Evolutionary conservation across 2,329 filamentous ascomycete species (phyloP), one percentile per base, ranked within the genome.

Genomic region (Colletotrichum sp.): DNA sequence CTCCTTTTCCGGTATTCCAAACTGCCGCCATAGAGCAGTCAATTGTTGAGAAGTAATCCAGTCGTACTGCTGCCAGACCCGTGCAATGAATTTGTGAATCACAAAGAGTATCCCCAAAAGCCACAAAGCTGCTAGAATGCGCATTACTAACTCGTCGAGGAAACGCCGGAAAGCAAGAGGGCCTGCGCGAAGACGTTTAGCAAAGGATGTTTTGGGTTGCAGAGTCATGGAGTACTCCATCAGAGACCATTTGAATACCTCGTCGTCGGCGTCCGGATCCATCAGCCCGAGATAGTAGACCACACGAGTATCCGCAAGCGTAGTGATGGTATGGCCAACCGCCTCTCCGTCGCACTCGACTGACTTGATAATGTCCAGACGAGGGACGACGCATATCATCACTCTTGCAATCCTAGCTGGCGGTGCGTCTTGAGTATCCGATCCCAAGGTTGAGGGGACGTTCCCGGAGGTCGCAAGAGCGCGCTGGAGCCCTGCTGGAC

Each of bases 361-460:
- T 6, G 28, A 67, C 15, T 9, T 36, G 2, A 73, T 27, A 16
- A 68, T 79, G 75, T 77, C 61, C 27, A 84, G 79, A 25, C 75
- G 74, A 6, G 83, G 83, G 2, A 76, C 75, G 4, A 80, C 78
- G 4, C 79, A 80, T n/a, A 85, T 81, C 75, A 84, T 84, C 39
- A 84, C 79, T n/a, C 83, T 80, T 8, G 81, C 78, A 32, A 48
- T n/a, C 22, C 62, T 68, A 8, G 25, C 43, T 25, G 27, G 67
- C 36, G 60, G 25, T 34, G 25, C 55, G 25, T 13, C 10, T 13
- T 28, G 36, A 6, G 22, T 12, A 52, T 18, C 10, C 4, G 5
- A n/a, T 12, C 36, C 36, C 13, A 36, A 12, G 13, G 28, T 13
- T 2, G n/a, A 10, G n/a, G 67, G 6, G 15, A 8, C 25, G 7